phyloP scores from a whole-genome alignment of 768 basidiomycete species.

The Suillus variegatus region DNA sequence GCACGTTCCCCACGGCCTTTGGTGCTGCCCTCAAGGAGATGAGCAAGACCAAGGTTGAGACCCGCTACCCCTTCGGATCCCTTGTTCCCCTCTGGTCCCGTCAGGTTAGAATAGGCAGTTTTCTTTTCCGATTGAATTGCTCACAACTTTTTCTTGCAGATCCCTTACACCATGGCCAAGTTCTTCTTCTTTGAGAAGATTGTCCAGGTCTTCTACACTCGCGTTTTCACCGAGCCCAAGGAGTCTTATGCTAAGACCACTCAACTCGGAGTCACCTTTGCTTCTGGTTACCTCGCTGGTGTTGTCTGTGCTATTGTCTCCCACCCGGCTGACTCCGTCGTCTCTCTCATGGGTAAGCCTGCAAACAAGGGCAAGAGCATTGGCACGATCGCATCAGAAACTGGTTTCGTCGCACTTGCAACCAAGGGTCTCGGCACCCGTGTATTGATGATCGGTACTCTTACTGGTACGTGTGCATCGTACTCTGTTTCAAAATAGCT shows the following conservation, averaged over 20 bases:
- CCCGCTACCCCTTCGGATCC: constrained; percentile 85
- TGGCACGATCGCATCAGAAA: constrained; percentile 71
- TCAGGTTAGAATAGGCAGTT: constrained; percentile 52
- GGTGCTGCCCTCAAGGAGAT: constrained; percentile 71
- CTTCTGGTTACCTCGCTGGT: constrained; percentile 93
- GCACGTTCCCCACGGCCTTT: constrained; percentile 79
- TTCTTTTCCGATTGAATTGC: not conserved
- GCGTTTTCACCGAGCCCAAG: constrained; percentile 81
- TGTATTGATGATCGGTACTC: constrained; percentile 80
- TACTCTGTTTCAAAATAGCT: not conserved
- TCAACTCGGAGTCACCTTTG: constrained; percentile 88
- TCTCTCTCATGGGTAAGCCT: constrained; percentile 92
- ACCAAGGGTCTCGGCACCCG: constrained; percentile 89
- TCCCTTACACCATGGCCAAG: constrained; percentile 99
- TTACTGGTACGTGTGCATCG: constrained; percentile 39
- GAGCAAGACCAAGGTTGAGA: constrained; percentile 64
- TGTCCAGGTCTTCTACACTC: constrained; percentile 84
- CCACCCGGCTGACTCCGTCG: constrained; percentile 92
- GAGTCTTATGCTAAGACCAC: constrained; percentile 77
- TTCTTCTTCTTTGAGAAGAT: constrained; percentile 97
- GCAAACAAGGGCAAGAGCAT: constrained; percentile 80
- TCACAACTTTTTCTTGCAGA: constrained; percentile 43
- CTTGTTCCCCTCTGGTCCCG: constrained; percentile 87
- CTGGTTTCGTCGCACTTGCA: constrained; percentile 61
- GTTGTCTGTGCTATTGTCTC: constrained; percentile 95